These are phyloP conservation scores for Fusarium tanahbumbuense DNA, from an alignment of 2,329 filamentous ascomycete genomes.

Conservation along the genomic window DNA sequence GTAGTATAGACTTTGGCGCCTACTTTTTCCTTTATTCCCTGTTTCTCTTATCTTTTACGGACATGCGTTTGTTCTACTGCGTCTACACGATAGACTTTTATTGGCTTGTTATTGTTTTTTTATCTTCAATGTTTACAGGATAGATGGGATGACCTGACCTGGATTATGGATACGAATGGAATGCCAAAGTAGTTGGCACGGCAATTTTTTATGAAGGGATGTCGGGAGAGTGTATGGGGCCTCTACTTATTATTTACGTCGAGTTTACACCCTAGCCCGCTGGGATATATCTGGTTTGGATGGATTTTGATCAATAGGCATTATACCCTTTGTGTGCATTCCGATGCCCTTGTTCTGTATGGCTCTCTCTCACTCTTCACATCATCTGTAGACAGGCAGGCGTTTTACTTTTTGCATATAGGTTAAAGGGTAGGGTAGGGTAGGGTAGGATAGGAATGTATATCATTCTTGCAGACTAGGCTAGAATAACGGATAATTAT, in stretches of 20 bases:
- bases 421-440: not conserved
- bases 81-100: slow-evolving; percentile 36
- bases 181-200: slow-evolving; percentile 20
- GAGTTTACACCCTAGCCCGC: slow-evolving; percentile 24
- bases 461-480: slow-evolving; percentile 18
- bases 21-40: slow-evolving; percentile 9
- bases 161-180: slow-evolving; percentile 38
- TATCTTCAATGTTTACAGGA: slow-evolving; percentile 32
- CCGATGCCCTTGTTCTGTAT: slow-evolving; percentile 29
- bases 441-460: slow-evolving; percentile 25
- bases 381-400: slow-evolving; percentile 24
- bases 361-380: slow-evolving; percentile 9
- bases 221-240: slow-evolving; percentile 16
- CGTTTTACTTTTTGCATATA: slow-evolving; percentile 2
- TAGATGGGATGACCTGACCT: slow-evolving; percentile 30
- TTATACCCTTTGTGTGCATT: slow-evolving; percentile 49
- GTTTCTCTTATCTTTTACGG: slow-evolving; percentile 10
- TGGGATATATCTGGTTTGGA: slow-evolving; percentile 29
- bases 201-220: slow-evolving; percentile 23
- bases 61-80: slow-evolving; percentile 12
- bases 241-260: slow-evolving; percentile 19
- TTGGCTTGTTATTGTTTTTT: slow-evolving; percentile 14
- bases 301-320: slow-evolving; percentile 47
- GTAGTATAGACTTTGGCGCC: slow-evolving; percentile 34
- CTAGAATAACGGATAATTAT: slow-evolving; percentile 34